phyloP scores from a whole-genome alignment of 1,284 basidiomycete species.

The Cerioporus squamosus region DNA sequence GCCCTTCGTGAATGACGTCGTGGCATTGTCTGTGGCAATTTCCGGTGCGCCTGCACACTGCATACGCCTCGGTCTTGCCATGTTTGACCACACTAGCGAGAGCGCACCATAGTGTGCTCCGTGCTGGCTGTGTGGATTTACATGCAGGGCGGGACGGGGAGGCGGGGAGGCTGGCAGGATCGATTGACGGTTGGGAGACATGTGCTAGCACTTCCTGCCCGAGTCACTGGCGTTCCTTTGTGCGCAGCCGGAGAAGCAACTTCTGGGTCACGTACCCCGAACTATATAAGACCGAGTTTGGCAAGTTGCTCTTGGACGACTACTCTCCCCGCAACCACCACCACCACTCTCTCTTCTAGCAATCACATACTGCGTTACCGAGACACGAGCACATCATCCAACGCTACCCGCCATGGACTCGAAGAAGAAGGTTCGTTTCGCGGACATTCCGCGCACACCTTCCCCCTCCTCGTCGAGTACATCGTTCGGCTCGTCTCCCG shows the following conservation, averaged over 20 bases:
- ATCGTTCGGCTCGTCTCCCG: slow-evolving; percentile 14
- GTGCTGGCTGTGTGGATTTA: too few relatives aligned
- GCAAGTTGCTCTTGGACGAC: background rate
- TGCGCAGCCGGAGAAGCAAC: background rate
- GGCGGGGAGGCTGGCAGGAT: background rate
- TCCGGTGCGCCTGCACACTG: background rate
- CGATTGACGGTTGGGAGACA: background rate
- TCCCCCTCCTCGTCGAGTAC: slow-evolving; percentile 17
- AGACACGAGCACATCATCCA: background rate
- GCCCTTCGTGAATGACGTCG: background rate
- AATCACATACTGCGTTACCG: background rate
- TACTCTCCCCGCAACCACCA: background rate
- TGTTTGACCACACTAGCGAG: background rate
- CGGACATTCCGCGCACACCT: slow-evolving; percentile 11
- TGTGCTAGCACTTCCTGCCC: background rate
- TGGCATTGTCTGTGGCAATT: background rate
- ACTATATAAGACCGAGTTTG: background rate
- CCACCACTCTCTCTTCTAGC: background rate
- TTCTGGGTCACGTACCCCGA: background rate
- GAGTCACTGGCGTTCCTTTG: background rate
- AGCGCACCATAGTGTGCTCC: too few relatives aligned
- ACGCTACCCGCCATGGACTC: background rate
- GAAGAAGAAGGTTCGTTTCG: slow-evolving; percentile 20
- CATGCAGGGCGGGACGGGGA: background rate
- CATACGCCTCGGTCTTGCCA: background rate